Conservation (phyloP, 345 rosid genomes). For the Eutrema japonicum region DNA sequence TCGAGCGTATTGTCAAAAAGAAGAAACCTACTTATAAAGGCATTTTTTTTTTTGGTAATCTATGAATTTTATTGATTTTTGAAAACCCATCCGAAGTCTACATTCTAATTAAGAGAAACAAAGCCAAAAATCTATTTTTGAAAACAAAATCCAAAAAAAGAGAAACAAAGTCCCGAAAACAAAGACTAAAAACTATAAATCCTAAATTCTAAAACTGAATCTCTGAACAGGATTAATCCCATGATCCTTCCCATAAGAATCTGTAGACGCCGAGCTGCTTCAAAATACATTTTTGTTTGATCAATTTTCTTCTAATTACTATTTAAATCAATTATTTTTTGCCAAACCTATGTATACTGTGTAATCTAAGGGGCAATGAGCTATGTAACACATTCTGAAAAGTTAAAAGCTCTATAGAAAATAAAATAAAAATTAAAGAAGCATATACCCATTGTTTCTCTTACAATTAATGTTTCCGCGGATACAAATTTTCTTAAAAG, state of each 20-base stretch:
- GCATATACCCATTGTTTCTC: neutral
- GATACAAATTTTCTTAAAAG: conserved; percentile 18
- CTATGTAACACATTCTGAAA: neutral
- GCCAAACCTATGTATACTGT: neutral
- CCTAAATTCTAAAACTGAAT: too few species aligned
- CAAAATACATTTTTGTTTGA: neutral
- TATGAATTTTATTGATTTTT: too few species aligned
- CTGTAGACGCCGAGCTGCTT: too few species aligned
- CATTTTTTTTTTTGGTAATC: neutral
- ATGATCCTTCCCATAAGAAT: too few species aligned
- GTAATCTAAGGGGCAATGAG: neutral
- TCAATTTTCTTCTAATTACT: neutral
- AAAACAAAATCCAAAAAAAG: too few species aligned
- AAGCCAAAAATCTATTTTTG: too few species aligned
- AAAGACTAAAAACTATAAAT: too few species aligned
- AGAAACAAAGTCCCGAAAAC: too few species aligned
- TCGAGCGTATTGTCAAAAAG: conserved; percentile 40
- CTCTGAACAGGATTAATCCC: too few species aligned
- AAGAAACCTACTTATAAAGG: conserved; percentile 31
- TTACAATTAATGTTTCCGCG: conserved; percentile 9
- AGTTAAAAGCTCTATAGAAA: too few species aligned
- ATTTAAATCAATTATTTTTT: neutral
- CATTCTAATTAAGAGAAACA: too few species aligned
- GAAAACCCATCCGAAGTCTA: too few species aligned
- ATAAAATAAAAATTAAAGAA: neutral